Evolutionary conservation across 2,329 filamentous ascomycete genomes (phyloP), one percentile per base, ranked within the genome.

Genomic region (Beauveria brongniartii): DNA sequence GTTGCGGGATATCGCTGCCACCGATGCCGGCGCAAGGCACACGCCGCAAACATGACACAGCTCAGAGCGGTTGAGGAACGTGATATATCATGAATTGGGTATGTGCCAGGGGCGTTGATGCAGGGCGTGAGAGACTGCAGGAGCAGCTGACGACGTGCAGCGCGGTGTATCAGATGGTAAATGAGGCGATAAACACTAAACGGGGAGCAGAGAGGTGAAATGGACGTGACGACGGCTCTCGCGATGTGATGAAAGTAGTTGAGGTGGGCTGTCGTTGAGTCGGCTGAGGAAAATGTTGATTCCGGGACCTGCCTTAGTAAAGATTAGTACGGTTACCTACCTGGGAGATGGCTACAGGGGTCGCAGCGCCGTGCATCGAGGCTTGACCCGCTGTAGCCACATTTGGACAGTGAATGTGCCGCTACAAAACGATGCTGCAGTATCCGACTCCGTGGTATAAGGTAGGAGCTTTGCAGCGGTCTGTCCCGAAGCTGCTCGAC

Each of bases 271-370:
- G 54, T n/a, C 12, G 30, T 50, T 18, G 16, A 57, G n/a, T 30
- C 24, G 55, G 44, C 8, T 50, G 55, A 50, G 44, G 55, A 57
- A 57, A 57, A 57, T 57, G 55, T 9, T 40, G 55, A 37, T 57
- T 57, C 22, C 44, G 55, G 34, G 40, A 22, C 44, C 40, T 57
- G 55, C 55, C 44, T 57, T 28, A 16, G 12, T 37, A 14, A 37
- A 37, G 34, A 37, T 37, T 37, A 37, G 34, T 37, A 37, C 12
- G 34, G 30, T 34, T 34, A 34, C 30, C 30, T 34, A 34, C 30
- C n/a, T 30, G 14, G 47, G 47, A 24, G 26, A n/a, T 30, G 14
- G 18, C 3, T 30, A 12, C 47, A 50, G 47, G 16, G 47, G 3
- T 22, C 22, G 20, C 44, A 22, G 22, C 44, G 22, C 44, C 12